These are phyloP conservation scores for Epichloe coenophiala DNA, from an alignment of 2,329 filamentous ascomycete genomes.

Conservation along the genomic window DNA sequence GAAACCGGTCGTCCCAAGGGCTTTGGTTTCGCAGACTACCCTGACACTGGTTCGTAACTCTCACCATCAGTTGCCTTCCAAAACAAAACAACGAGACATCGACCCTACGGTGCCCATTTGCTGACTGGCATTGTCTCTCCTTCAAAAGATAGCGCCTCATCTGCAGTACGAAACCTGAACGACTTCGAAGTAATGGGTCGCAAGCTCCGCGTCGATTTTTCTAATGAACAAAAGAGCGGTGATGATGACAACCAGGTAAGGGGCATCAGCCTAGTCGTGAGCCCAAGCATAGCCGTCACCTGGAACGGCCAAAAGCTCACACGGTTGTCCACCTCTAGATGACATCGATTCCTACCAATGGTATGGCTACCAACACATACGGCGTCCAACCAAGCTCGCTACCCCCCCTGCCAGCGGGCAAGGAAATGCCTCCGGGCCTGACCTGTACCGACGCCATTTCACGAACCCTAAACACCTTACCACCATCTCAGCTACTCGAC, in stretches of 20 bases:
- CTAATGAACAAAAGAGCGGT: slow-evolving; percentile 73
- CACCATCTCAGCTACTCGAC: slow-evolving; percentile 79
- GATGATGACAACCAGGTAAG: slow-evolving; percentile 31
- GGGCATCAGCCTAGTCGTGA: background rate
- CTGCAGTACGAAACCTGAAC: slow-evolving; percentile 88
- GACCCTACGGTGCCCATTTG: background rate
- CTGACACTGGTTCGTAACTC: slow-evolving; percentile 57
- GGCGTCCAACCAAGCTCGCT: slow-evolving; percentile 37
- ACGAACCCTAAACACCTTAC: slow-evolving; percentile 73
- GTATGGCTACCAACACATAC: slow-evolving; percentile 18
- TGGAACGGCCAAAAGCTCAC: background rate
- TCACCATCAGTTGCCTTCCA: background rate
- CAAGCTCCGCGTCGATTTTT: slow-evolving; percentile 90
- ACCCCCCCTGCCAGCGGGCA: slow-evolving; percentile 71
- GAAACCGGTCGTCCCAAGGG: slow-evolving; percentile 92
- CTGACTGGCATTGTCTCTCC: slow-evolving; percentile 8
- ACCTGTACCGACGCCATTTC: slow-evolving; percentile 86
- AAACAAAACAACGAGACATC: background rate
- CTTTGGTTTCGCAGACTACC: slow-evolving; percentile 93
- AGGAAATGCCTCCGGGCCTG: slow-evolving; percentile 70
- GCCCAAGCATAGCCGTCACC: background rate
- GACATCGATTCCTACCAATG: slow-evolving; percentile 19
- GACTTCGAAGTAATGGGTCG: slow-evolving; percentile 91
- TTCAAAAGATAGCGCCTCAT: slow-evolving; percentile 59
- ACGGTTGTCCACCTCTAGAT: slow-evolving; percentile 2